Percentiles rank a stretch among this genome's conserved stretches.
phyloP scores from a whole-genome alignment of 2,329 filamentous ascomycete species.

The Fusarium goolgardi region DNA sequence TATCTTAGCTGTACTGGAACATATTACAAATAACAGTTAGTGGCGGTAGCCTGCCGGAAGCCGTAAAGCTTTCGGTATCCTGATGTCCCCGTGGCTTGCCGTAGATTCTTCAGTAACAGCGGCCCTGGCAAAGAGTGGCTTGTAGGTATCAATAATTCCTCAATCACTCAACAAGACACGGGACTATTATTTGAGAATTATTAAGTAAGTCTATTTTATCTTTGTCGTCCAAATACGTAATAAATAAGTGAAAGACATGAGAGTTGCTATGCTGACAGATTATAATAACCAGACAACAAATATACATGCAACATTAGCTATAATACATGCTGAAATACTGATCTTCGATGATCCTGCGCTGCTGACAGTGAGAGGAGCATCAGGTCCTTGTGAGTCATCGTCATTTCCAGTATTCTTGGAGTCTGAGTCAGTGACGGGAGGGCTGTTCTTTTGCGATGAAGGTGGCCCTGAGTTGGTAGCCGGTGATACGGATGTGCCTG shows the following conservation, averaged over 20 bases:
- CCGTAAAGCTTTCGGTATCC: not conserved
- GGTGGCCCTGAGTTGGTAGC: not conserved
- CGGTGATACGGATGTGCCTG: fast-evolving
- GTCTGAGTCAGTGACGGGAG: not conserved
- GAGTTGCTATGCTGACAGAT: too few species aligned
- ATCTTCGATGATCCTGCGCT: not conserved
- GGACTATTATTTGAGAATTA: not conserved
- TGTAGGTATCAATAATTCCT: fast-evolving
- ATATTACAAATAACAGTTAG: not conserved
- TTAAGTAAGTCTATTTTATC: not conserved
- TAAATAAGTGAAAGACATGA: not conserved
- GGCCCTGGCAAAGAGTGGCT: not conserved
- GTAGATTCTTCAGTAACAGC: not conserved
- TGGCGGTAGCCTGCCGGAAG: not conserved
- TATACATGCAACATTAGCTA: not conserved
- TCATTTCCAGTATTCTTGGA: not conserved
- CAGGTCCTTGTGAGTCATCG: too few species aligned
- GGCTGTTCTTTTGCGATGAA: not conserved
- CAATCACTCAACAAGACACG: not conserved
- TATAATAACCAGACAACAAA: not conserved
- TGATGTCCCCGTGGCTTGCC: fast-evolving
- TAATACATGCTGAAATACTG: not conserved
- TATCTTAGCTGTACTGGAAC: fast-evolving
- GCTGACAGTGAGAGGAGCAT: not conserved
- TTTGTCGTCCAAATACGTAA: not conserved